Conservation (phyloP, 2,329 filamentous ascomycete genomes). For the Thermothelomyces thermophilus region DNA sequence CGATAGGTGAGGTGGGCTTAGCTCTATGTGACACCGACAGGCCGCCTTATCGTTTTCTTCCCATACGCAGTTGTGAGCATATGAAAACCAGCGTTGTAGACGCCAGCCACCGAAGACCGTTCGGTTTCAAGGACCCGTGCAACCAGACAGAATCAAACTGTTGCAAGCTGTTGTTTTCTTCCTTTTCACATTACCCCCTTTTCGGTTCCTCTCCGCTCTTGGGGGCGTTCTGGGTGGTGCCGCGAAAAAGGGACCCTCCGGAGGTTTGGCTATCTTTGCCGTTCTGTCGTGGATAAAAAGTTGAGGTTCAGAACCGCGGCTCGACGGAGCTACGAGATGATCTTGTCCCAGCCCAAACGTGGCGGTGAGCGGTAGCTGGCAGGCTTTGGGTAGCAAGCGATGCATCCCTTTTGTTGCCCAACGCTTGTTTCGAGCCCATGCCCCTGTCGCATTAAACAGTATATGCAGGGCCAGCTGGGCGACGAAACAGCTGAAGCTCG, state of each 20-base stretch:
- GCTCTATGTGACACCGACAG: too few species aligned
- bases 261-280: not conserved
- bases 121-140: not conserved
- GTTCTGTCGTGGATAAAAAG: not conserved
- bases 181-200: too few species aligned
- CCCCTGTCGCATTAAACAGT: conserved; percentile 20
- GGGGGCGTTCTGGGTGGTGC: not conserved
- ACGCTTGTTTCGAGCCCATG: conserved; percentile 20
- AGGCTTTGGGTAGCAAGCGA: conserved; percentile 28
- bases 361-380: conserved; percentile 28
- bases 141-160: not conserved
- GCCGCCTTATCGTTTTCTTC: too few species aligned
- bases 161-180: not conserved
- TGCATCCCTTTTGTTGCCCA: conserved; percentile 25
- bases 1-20: too few species aligned
- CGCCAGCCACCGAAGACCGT: too few species aligned
- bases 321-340: conserved; percentile 2
- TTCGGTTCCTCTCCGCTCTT: not conserved
- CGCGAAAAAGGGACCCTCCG: not conserved
- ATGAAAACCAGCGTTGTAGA: too few species aligned
- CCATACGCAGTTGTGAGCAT: too few species aligned
- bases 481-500: conserved; percentile 11
- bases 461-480: conserved; percentile 2
- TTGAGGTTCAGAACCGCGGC: not conserved
- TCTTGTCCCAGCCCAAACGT: conserved; percentile 23